Conservation (phyloP, 208 protist genomes). For the Tritrichomonas foetus region DNA sequence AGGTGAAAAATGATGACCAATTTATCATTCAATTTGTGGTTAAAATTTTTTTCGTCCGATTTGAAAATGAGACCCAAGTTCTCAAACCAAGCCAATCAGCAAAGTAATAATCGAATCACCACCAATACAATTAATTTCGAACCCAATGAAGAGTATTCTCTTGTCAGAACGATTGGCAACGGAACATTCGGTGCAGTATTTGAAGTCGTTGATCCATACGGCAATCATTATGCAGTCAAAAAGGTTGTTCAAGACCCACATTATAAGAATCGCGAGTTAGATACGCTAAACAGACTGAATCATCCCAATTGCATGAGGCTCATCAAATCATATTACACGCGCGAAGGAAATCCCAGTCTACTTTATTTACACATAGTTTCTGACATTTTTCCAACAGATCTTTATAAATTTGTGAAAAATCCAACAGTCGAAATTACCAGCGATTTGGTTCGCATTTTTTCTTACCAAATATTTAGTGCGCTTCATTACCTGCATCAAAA, state of each 20-base stretch:
- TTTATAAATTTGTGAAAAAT: background rate
- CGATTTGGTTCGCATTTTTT: background rate
- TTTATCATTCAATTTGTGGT: no score
- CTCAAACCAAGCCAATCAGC: no score
- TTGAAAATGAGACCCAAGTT: no score
- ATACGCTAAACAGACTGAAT: background rate
- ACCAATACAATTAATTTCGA: no score
- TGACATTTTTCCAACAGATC: conserved; percentile 20
- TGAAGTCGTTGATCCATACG: background rate
- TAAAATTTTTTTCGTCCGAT: no score
- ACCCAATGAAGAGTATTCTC: background rate
- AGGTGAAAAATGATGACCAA: no score
- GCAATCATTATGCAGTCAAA: background rate
- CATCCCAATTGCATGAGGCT: conserved; percentile 1
- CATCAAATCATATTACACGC: background rate
- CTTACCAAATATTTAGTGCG: background rate
- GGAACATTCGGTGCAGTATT: conserved; percentile 32
- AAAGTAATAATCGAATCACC: no score
- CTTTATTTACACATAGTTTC: background rate
- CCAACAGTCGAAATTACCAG: background rate
- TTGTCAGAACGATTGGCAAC: background rate
- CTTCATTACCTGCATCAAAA: background rate
- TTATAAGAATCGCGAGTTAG: conserved; percentile 8
- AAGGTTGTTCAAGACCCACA: conserved; percentile 5
- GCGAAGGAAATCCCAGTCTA: background rate